Evolutionary conservation across 2,329 filamentous ascomycete genomes (phyloP).

Genomic region (Diaporthe citrichinensis): DNA sequence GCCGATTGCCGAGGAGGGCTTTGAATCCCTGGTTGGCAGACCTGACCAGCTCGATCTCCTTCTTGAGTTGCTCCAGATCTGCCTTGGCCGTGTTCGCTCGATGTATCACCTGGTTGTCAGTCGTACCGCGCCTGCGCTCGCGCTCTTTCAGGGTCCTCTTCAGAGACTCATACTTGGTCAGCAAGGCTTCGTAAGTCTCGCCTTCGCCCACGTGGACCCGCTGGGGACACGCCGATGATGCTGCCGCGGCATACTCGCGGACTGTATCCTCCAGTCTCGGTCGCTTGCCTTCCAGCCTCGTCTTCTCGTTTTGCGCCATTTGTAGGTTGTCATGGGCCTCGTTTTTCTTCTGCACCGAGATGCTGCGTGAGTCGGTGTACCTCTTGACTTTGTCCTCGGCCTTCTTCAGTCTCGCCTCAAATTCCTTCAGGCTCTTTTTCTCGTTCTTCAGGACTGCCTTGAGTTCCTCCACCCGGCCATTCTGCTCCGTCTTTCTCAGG

Average conservation of each 20-base stretch:
- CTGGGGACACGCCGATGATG: constrained; percentile 64
- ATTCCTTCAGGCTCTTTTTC: constrained; percentile 53
- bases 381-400: constrained; percentile 66
- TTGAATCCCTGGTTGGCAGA: constrained; percentile 61
- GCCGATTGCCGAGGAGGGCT: constrained; percentile 76
- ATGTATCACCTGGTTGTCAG: constrained; percentile 74
- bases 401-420: constrained; percentile 67
- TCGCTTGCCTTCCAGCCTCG: constrained; percentile 60
- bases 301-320: constrained; percentile 61
- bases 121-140: constrained; percentile 71
- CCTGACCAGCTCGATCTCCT: constrained; percentile 60
- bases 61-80: constrained; percentile 57
- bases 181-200: constrained; percentile 72
- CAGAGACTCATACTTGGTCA: constrained; percentile 66
- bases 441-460: constrained; percentile 53
- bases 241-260: constrained; percentile 67
- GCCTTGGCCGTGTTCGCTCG: constrained; percentile 57
- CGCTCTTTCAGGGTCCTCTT: constrained; percentile 69
- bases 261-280: constrained; percentile 64
- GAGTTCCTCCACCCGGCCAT: constrained; percentile 56
- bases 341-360: constrained; percentile 75
- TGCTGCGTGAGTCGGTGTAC: constrained; percentile 62
- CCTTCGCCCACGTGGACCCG: constrained; percentile 75
- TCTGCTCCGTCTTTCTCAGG: constrained; percentile 64
- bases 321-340: constrained; percentile 66